Conservation (phyloP, 2,329 filamentous ascomycete genomes). For the Ampelomyces quisqualis region DNA sequence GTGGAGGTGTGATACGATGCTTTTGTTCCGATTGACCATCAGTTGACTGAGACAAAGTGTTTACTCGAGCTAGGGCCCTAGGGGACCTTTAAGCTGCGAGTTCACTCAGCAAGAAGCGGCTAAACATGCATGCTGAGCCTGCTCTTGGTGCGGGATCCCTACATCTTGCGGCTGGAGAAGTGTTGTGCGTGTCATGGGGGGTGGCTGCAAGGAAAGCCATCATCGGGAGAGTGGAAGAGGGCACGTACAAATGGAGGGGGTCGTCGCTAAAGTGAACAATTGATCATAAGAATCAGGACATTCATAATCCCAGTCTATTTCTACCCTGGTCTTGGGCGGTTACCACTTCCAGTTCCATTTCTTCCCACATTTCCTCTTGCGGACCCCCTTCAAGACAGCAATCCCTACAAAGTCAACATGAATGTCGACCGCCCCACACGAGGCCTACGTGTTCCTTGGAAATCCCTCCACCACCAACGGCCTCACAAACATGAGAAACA, state of each 20-base stretch:
- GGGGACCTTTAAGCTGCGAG: neutral
- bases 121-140: neutral
- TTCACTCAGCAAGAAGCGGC: neutral
- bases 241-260: neutral
- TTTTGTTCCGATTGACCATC: neutral
- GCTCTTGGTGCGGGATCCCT: neutral
- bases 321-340: neutral
- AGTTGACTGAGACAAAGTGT: no score
- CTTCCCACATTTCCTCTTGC: neutral
- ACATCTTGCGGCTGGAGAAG: neutral
- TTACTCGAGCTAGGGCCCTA: no score
- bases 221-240: neutral
- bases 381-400: neutral
- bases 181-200: neutral
- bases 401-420: slow-evolving; percentile 3
- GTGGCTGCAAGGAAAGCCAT: neutral
- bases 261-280: neutral
- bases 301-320: neutral
- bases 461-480: slow-evolving; percentile 4
- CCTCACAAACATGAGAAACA: slow-evolving; percentile 4
- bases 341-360: neutral
- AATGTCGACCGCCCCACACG: slow-evolving; percentile 13
- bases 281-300: neutral
- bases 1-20: neutral
- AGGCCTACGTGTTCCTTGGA: slow-evolving; percentile 9